These are phyloP conservation scores for Betula pendula DNA, from an alignment of 306 rosid genomes.

Conservation along the genomic window DNA sequence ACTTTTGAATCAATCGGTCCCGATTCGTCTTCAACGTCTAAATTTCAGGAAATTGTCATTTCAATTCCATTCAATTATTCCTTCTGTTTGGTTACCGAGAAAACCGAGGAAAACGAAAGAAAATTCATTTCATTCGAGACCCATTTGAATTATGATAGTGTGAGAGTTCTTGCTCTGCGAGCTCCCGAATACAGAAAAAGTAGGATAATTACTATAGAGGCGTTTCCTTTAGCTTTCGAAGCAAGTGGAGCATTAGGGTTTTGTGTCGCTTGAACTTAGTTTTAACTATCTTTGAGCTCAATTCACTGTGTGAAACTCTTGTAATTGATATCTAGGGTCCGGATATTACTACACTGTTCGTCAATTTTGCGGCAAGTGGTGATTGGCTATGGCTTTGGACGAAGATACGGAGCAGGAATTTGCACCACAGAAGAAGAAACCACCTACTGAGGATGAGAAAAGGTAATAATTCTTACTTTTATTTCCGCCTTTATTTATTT, in stretches of 20 bases:
- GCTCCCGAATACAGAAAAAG: neutral
- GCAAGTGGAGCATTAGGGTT: neutral
- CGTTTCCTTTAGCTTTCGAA: too few relatives aligned
- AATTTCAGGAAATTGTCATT: neutral
- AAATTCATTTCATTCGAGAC: conserved; percentile 7
- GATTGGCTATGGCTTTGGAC: conserved; percentile 49
- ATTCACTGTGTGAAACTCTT: neutral
- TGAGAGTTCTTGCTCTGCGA: neutral
- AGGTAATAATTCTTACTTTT: conserved; percentile 41
- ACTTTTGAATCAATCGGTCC: neutral
- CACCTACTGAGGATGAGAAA: conserved; percentile 77
- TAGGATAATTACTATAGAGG: neutral
- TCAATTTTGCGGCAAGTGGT: conserved; percentile 1
- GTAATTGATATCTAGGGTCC: neutral
- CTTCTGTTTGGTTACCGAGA: neutral
- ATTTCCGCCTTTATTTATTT: neutral
- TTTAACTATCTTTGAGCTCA: conserved; percentile 18
- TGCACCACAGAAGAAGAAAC: conserved; percentile 60
- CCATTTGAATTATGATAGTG: conserved; percentile 1
- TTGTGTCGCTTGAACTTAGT: conserved; percentile 18
- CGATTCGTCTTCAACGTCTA: conserved; percentile 5
- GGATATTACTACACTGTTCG: conserved; percentile 5
- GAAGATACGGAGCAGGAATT: conserved; percentile 43
- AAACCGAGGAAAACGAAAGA: neutral
- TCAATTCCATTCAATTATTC: neutral